Base-by-base conservation (phyloP, 805 yeast species). In the Suhomyces faveliae region DNA sequence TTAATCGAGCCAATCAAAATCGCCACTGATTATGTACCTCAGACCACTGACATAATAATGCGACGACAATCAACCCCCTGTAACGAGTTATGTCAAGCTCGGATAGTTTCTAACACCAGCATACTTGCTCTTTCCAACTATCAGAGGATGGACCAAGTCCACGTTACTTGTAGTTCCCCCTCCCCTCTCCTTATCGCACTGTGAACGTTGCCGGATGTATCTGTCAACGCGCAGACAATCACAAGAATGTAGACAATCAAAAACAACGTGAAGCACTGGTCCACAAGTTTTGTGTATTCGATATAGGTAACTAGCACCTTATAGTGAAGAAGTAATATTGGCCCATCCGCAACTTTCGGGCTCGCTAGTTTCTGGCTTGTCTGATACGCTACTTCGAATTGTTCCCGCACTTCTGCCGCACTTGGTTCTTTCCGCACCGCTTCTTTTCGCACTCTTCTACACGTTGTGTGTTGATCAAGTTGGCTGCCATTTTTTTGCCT, bases 1-100 rank as follows among this genome's bases (percentile, higher is more conserved):
- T 20, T 29, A 35, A 45, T 45, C 47, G 47, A 19, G 35, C 47
- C 43, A 45, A 45, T 45, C 42, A 45, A 7, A 15, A 5, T 9
- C 17, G n/a, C 38, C 13, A 38, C 17, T 45, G 42, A 45, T 30
- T 30, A 38, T 38, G 42, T 25, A 33, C 37, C 37, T 33, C 21
- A 8, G 6, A 17, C 19, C 10, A n/a, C 37, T 33, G 37, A 17
- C 37, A 33, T 33, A 20, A 17, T 33, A 15, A 15, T 17, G 15
- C 37, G 10, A 15, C 37, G 15, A 17, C 15, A 24, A 24, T 10
- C 10, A 20, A 17, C 37, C 37, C n/a, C 37, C 15, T 17, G 17
- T 33, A 33, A 15, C 37, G 7, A 20, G 37, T 15, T 10, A 17
- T 20, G n/a, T n/a, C n/a, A n/a, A n/a, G n/a, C n/a, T n/a, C n/a